Evolutionary conservation across 495 filamentous ascomycete genomes (phyloP), one percentile per base, ranked within the genome.

Genomic region (Parathielavia appendiculata): DNA sequence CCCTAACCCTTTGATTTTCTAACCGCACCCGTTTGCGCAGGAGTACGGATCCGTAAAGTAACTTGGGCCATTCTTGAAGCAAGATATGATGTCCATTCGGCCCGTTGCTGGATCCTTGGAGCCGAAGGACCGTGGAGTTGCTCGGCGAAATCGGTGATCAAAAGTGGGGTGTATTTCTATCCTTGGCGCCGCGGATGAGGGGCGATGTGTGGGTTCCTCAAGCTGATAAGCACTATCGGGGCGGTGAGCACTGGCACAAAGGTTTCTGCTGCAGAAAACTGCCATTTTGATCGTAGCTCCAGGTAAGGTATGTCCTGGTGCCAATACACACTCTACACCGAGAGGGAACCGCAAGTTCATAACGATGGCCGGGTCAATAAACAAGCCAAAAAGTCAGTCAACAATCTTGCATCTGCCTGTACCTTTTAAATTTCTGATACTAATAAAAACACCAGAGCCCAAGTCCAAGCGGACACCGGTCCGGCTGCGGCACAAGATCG

Each of bases 401-500:
- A 23, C 38, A 5, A 41, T 34, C 17, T 14, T 8, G 9, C 36
- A n/a, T 16, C 32, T 11, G 1, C 2, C 19, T 20, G 17, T 10
- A 5, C 1, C n/a, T 1, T 52, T 5, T 22, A 12, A 5, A 10
- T 44, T 22, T 2, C 26, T 6, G 6, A 30, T 34, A 26, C 38
- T 62, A 40, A 65, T 41, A 22, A 19, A 30, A 30, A n/a, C 14
- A 22, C 22, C 62, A 96, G 91, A 96, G 72, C 93, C 91, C 63
- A 88, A 86, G 75, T 97, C 95, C 44, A 98, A 98, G 81, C 87
- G 93, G 72, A 82, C 80, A 53, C 84, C 95, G 50, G 87, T 91
- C 62, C 89, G 93, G 32, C 77, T 97, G 58, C 83, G 93, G 56
- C 88, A 96, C 76, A 96, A 95, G 76, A 98, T 97, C 74, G 84